Evolutionary conservation across 2,329 filamentous ascomycete species (phyloP).

Genomic region (Phyllosticta ampelicida): DNA sequence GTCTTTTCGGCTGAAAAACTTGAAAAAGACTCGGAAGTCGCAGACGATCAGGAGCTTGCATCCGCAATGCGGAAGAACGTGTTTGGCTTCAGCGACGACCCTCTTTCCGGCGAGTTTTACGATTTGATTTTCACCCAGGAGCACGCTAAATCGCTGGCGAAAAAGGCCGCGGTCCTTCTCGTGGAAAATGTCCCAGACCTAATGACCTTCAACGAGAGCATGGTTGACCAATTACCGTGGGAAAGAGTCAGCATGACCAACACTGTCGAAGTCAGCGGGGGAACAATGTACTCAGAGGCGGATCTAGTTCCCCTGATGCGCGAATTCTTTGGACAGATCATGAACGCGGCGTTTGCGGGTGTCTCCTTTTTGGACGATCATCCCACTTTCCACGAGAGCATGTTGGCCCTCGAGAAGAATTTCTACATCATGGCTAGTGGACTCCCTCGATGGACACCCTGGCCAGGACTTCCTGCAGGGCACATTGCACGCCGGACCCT

Average conservation of each 20-base stretch:
- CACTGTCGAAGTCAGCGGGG: slow-evolving; percentile 30
- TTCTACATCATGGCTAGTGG: slow-evolving; percentile 46
- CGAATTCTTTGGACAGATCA: slow-evolving; percentile 45
- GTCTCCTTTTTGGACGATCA: slow-evolving; percentile 41
- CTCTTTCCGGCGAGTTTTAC: slow-evolving; percentile 19
- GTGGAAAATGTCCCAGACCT: slow-evolving; percentile 42
- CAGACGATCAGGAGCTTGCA: slow-evolving; percentile 13
- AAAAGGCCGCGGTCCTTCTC: slow-evolving; percentile 27
- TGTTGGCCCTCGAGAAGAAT: slow-evolving; percentile 45
- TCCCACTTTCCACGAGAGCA: slow-evolving; percentile 42
- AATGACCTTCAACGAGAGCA: slow-evolving; percentile 47
- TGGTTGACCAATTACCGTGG: slow-evolving; percentile 53
- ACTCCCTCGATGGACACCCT: slow-evolving; percentile 44
- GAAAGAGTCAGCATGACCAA: slow-evolving; percentile 42
- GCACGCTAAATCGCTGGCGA: slow-evolving; percentile 33
- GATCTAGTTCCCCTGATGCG: slow-evolving; percentile 38
- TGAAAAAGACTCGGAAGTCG: slow-evolving; percentile 6
- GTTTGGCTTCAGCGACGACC: slow-evolving; percentile 10
- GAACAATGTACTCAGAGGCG: slow-evolving; percentile 38
- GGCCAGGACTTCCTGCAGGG: slow-evolving; percentile 40
- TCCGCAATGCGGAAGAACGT: background rate
- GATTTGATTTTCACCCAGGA: slow-evolving; percentile 39
- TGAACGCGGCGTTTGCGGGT: slow-evolving; percentile 43
- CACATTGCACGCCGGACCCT: slow-evolving; percentile 28
- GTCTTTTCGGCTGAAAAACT: background rate